Evolutionary conservation across 495 filamentous ascomycete genomes (phyloP), one percentile per base, ranked within the genome.

Genomic region (Aspergillus diversus): DNA sequence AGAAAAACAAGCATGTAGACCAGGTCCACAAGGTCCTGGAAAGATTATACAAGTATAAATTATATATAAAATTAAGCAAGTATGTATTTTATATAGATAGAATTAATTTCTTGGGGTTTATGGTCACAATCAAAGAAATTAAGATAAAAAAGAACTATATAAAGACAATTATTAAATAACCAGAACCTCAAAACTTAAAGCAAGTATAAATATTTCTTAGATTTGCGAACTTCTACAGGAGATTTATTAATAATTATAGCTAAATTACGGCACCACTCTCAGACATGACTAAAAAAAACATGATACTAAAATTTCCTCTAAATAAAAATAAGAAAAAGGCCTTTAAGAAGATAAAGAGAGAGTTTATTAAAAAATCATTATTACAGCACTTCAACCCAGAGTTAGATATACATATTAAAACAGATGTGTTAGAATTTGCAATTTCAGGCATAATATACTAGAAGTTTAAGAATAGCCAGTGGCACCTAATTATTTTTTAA

Each of bases 291-390:
- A n/a, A n/a, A n/a, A n/a, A n/a, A n/a, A n/a, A n/a, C n/a, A n/a
- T n/a, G n/a, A n/a, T n/a, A n/a, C n/a, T n/a, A n/a, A n/a, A n/a
- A n/a, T 39, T 39, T 6, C 12, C 35, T 52, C 21, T 52, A 52
- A 52, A 52, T 31, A 52, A 31, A 52, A 52, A 31, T 27, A 52
- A 27, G 17, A 52, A 21, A 31, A 52, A 31, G 12, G 32, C 32
- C 12, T 52, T 27, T 52, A 52, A 52, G 21, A 11, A 52, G 49
- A 5, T 17, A 27, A 52, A 52, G 5, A 39, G n/a, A n/a, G 35
- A 39, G 12, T 39, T 39, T 39, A 39, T 39, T 6, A 39, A 39
- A 12, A 39, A 12, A n/a, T n/a, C n/a, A n/a, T n/a, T n/a, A n/a
- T n/a, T n/a, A n/a, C n/a, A n/a, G n/a, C n/a, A n/a, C n/a, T n/a